Conservation (phyloP, 75 land plant species). For the Selaginella tamariscina region DNA sequence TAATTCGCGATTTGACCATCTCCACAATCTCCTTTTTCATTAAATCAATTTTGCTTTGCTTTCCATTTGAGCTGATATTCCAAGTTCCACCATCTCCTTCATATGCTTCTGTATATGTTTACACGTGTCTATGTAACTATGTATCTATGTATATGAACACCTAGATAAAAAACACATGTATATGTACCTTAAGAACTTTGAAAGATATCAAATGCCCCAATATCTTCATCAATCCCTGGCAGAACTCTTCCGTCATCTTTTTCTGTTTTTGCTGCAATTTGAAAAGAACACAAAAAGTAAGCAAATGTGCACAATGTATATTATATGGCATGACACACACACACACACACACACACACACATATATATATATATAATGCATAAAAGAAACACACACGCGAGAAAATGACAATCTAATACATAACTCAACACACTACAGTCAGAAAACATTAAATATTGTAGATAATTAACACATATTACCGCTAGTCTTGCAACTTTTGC, state of each 20-base stretch:
- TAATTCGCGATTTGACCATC: constrained; percentile 48
- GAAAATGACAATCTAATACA: no score
- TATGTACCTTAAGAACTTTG: constrained; percentile 64
- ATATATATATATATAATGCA: no score
- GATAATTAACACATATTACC: constrained; percentile 25
- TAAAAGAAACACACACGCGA: no score
- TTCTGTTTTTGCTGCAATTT: constrained; percentile 56
- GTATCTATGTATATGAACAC: background rate
- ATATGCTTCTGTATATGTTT: constrained; percentile 52
- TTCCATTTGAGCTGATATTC: constrained; percentile 81
- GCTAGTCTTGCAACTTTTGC: constrained; percentile 96
- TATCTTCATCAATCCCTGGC: constrained; percentile 68
- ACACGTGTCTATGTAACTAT: background rate
- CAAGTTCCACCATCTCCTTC: constrained; percentile 66
- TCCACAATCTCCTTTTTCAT: constrained; percentile 79
- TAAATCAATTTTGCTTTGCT: constrained; percentile 55
- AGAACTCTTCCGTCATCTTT: constrained; percentile 58
- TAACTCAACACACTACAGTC: background rate
- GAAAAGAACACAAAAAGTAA: no score
- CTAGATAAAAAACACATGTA: background rate
- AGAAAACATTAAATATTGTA: background rate
- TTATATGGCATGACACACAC: no score
- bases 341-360: no score
- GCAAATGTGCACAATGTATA: background rate
- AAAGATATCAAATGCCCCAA: constrained; percentile 75